Percentiles rank a stretch among this genome's conserved stretches.
Evolutionary conservation across 495 filamentous ascomycete species (phyloP).

Genomic region (Podospora fimiseda): DNA sequence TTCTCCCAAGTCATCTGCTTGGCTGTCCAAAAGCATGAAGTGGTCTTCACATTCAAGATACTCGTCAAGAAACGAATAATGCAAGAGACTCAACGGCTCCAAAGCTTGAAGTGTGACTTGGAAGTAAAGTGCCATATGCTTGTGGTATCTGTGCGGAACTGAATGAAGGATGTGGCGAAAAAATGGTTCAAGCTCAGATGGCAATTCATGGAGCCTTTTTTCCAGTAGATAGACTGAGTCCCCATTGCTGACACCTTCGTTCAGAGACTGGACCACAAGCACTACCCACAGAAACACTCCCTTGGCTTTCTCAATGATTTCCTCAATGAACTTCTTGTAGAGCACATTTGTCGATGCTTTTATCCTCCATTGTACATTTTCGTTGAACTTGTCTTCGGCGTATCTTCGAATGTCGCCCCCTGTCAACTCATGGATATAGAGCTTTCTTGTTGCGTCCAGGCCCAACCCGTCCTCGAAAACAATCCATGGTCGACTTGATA

Average conservation of each 20-base stretch:
- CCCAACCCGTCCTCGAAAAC: neutral
- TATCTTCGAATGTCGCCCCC: conserved; percentile 10
- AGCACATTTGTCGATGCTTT: neutral
- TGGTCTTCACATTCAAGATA: neutral
- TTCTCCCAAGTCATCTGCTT: neutral
- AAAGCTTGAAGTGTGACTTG: neutral
- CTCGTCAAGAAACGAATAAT: neutral
- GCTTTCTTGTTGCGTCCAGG: neutral
- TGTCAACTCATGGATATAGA: conserved; percentile 15
- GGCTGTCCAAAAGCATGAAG: neutral
- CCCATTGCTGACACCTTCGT: neutral
- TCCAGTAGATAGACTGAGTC: neutral
- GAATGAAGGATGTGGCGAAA: neutral
- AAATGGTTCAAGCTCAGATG: neutral
- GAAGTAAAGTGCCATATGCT: neutral
- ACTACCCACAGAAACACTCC: conserved; percentile 16
- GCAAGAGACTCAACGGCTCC: neutral
- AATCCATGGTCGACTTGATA: conserved; percentile 22
- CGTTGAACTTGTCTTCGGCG: conserved; percentile 17
- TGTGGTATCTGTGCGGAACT: neutral
- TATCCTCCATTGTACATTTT: conserved; percentile 16
- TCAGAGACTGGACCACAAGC: conserved; percentile 4
- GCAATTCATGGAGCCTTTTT: neutral
- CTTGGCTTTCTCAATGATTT: neutral
- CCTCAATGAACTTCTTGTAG: neutral